phyloP scores from a whole-genome alignment of 257 asterid genomes.

The Solanum microdontum region DNA sequence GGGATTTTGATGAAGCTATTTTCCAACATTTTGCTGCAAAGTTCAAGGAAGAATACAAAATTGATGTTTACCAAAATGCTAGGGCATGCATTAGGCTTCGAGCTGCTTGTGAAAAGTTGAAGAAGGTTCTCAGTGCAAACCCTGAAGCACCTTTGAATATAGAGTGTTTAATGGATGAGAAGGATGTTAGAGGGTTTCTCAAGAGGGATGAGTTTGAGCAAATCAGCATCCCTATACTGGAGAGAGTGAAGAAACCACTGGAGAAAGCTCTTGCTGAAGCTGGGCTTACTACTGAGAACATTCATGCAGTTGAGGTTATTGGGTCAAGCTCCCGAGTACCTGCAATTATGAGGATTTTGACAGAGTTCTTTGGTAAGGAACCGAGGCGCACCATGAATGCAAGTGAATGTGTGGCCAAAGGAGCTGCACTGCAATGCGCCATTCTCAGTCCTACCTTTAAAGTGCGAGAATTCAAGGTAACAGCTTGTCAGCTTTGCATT shows the following conservation, averaged over 20 bases:
- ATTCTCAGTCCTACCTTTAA: slow-evolving; percentile 87
- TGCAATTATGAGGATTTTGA: slow-evolving; percentile 65
- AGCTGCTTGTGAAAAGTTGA: slow-evolving; percentile 41
- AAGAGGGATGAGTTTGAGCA: slow-evolving; percentile 92
- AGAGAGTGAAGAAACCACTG: slow-evolving; percentile 84
- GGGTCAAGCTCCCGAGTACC: slow-evolving; percentile 97
- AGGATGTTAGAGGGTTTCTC: slow-evolving; percentile 81
- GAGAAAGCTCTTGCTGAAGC: slow-evolving; percentile 85
- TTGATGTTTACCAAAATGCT: slow-evolving; percentile 82
- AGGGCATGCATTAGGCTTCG: slow-evolving; percentile 90
- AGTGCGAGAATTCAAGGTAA: slow-evolving; percentile 91
- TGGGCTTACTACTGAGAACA: slow-evolving; percentile 44
- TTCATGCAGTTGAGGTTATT: slow-evolving; percentile 80
- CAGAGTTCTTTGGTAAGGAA: slow-evolving; percentile 81
- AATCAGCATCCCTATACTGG: slow-evolving; percentile 70
- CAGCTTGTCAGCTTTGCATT: neutral
- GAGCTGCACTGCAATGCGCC: slow-evolving; percentile 83
- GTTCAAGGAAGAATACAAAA: slow-evolving; percentile 84
- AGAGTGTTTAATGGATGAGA: slow-evolving; percentile 93
- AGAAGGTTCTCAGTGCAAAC: slow-evolving; percentile 63
- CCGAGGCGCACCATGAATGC: slow-evolving; percentile 99
- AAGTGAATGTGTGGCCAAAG: slow-evolving; percentile 94
- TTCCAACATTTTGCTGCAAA: slow-evolving; percentile 84
- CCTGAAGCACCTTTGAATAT: slow-evolving; percentile 89
- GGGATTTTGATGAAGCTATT: slow-evolving; percentile 88